Percentiles rank a stretch among this genome's conserved stretches.
Conservation (phyloP, 805 yeast genomes). For the Barnettozyma salicaria region DNA sequence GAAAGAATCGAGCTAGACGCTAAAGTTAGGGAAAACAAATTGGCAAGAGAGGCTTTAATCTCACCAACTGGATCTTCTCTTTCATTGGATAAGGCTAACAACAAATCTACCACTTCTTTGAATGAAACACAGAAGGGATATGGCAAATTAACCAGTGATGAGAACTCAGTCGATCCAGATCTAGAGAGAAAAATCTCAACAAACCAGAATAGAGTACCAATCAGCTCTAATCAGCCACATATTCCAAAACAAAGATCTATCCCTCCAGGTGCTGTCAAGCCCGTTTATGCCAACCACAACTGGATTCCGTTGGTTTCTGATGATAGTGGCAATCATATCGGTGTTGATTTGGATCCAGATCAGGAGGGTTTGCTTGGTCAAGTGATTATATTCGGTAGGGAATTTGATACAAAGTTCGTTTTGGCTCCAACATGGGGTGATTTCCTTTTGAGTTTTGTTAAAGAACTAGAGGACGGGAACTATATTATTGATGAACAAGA, state of each 20-base stretch:
- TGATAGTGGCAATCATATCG: conserved; percentile 86
- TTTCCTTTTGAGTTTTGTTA: conserved; percentile 74
- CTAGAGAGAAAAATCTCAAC: conserved; percentile 19
- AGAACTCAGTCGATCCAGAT: conserved; percentile 13
- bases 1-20: conserved; percentile 31
- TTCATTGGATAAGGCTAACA: conserved; percentile 16
- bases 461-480: conserved; percentile 81
- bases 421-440: conserved; percentile 88
- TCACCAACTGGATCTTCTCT: conserved; percentile 25
- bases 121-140: conserved; percentile 28
- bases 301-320: conserved; percentile 94
- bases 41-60: conserved; percentile 20
- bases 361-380: conserved; percentile 81
- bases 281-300: conserved; percentile 76
- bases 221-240: conserved; percentile 12
- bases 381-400: conserved; percentile 88
- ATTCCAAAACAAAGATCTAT: conserved; percentile 56
- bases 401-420: conserved; percentile 83
- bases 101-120: conserved; percentile 20
- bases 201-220: conserved; percentile 1
- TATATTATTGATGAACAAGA: conserved; percentile 61
- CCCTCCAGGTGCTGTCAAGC: conserved; percentile 71
- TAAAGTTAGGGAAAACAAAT: conserved; percentile 20
- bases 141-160: conserved; percentile 18
- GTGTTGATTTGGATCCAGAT: conserved; percentile 82